Base-by-base conservation (phyloP, 1,284 basidiomycete species). In the Polyporus tsugae region DNA sequence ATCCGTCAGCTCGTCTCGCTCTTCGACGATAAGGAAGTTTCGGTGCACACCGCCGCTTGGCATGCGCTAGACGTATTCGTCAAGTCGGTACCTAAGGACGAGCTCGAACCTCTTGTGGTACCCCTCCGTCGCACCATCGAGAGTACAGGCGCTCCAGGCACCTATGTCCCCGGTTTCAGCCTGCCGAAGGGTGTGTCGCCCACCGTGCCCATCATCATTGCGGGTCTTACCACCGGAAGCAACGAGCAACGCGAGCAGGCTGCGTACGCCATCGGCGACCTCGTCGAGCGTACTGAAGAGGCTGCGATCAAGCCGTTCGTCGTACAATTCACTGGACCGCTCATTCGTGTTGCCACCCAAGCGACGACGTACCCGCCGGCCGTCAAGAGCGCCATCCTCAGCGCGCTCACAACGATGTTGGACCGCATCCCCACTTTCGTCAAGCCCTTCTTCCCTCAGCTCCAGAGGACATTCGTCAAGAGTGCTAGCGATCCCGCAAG, bases 371-470 rank as follows among this genome's bases (percentile, higher is more conserved):
- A 95, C 78, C 95, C 96, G 6, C 93, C 96, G 0, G 93, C 91
- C 35, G 95, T 98, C 80, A 98, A 98, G 83, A 90, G 89, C 13
- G 95, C 92, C 11, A 97, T 98, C 69, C 86, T 97, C 35, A 88
- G 87, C 42, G 94, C 96, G 1, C 86, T 98, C 49, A 89, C 90
- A 0, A 89, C 91, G 11, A 93, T 98, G 86, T 85, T 98, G 41
- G 88, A 91, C 73, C 86, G 88, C 62, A 94, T 99, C 25, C 96
- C 97, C 0, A 84, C 87, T 25, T 95, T 98, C 73, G 95, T 98
- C 72, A 96, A 96, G 78, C 97, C 97, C 0, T 99, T 99, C 91
- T 98, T 98, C 86, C 98, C 97, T 2, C 97, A 99, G 78, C 83
- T 99, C 44, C 97, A 99, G 78, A 89, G 97, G 49, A 98, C 96